These are phyloP conservation scores for Parachaetomium inaequale DNA, from an alignment of 495 filamentous ascomycete genomes.

Conservation along the genomic window DNA sequence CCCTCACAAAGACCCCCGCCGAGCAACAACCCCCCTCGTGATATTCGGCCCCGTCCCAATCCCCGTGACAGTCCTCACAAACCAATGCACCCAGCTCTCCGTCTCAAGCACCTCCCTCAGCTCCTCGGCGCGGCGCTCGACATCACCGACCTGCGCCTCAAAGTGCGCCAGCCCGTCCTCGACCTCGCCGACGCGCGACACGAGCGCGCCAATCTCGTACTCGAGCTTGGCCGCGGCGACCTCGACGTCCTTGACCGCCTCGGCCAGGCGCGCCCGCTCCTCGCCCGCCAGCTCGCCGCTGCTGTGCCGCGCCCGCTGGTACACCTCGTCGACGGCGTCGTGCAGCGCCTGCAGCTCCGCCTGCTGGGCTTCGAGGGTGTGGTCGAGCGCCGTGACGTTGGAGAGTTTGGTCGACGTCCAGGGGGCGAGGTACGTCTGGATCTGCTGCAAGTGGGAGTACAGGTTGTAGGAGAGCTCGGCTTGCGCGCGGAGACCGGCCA, in stretches of 20 bases:
- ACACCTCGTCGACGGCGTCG: conserved; percentile 61
- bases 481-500: conserved; percentile 16
- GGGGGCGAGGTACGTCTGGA: conserved; percentile 51
- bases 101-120: conserved; percentile 63
- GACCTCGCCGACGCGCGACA: conserved; percentile 81
- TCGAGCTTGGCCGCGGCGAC: conserved; percentile 82
- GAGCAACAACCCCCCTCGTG: conserved; percentile 29
- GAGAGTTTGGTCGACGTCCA: conserved; percentile 67
- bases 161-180: conserved; percentile 80
- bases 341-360: conserved; percentile 66
- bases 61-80: conserved; percentile 55
- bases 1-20: neutral
- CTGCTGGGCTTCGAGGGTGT: conserved; percentile 55
- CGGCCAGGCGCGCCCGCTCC: conserved; percentile 63
- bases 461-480: conserved; percentile 61
- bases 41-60: conserved; percentile 57
- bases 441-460: conserved; percentile 44
- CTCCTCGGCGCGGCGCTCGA: conserved; percentile 71
- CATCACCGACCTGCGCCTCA: conserved; percentile 70
- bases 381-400: conserved; percentile 60
- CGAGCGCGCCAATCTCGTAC: conserved; percentile 81
- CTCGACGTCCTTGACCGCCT: conserved; percentile 78
- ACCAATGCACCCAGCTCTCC: conserved; percentile 60
- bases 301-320: conserved; percentile 59
- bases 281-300: conserved; percentile 64